Percentiles rank a stretch among this genome's conserved stretches.
Conservation (phyloP, 2,329 filamentous ascomycete species). For the Blumeria graminis region DNA sequence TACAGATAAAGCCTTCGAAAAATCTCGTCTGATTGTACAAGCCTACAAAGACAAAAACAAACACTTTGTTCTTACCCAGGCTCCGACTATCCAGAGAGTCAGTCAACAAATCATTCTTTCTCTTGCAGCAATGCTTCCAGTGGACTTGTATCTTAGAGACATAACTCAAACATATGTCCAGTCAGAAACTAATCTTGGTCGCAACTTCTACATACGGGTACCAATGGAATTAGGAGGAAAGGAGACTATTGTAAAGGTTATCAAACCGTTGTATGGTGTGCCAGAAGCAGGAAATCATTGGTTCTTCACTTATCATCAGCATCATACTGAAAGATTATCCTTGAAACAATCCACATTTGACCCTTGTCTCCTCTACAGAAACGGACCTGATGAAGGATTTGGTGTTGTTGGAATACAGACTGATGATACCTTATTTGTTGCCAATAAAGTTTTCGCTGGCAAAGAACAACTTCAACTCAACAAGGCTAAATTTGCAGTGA, state of each 20-base stretch:
- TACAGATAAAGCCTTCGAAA: too few species aligned
- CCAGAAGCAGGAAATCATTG: neutral
- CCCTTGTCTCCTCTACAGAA: neutral
- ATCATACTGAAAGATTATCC: neutral
- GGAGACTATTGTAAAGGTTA: neutral
- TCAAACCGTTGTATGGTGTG: neutral
- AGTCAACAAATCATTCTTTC: neutral
- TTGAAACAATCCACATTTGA: neutral
- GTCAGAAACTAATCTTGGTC: neutral
- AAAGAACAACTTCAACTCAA: neutral
- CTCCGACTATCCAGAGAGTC: neutral
- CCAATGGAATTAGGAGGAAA: neutral
- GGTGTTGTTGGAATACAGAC: neutral
- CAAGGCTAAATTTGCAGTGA: neutral
- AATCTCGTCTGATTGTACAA: too few species aligned
- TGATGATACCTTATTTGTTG: neutral
- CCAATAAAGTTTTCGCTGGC: neutral
- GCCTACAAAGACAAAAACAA: neutral
- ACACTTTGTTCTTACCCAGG: neutral
- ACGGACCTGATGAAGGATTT: neutral
- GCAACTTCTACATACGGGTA: neutral
- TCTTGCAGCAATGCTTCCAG: neutral
- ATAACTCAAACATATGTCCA: neutral
- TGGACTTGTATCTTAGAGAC: neutral
- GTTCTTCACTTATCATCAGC: neutral